These are phyloP conservation scores for Tylopilus felleus DNA, from an alignment of 768 basidiomycete species.

Conservation along the genomic window DNA sequence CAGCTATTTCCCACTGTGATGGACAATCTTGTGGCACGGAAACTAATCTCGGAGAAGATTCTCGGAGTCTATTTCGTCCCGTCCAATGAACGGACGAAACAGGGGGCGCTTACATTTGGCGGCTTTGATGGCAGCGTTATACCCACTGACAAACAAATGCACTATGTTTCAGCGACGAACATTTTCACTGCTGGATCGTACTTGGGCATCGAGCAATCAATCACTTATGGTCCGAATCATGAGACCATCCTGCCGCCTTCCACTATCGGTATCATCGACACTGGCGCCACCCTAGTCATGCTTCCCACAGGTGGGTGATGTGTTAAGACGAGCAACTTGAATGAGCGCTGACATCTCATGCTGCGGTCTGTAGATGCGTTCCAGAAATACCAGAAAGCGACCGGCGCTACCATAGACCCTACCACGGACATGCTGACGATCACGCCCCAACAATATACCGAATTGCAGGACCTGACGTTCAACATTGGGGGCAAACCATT, in stretches of 20 bases:
- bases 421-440: background rate
- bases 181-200: conserved; percentile 22
- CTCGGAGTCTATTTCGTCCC: conserved; percentile 34
- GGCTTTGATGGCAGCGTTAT: conserved; percentile 12
- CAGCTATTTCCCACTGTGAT: conserved; percentile 31
- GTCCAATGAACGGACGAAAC: conserved; percentile 7
- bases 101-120: conserved; percentile 28
- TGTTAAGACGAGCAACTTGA: background rate
- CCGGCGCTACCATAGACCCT: background rate
- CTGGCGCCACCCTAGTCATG: conserved; percentile 28
- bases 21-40: conserved; percentile 31
- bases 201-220: conserved; percentile 36
- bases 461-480: background rate
- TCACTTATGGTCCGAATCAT: conserved; percentile 27
- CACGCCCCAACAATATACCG: background rate
- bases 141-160: conserved; percentile 9
- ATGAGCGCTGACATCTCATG: background rate
- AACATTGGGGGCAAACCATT: background rate
- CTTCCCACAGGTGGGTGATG: conserved; percentile 1
- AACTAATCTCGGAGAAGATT: conserved; percentile 22
- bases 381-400: background rate
- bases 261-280: conserved; percentile 33
- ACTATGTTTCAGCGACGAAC: conserved; percentile 24
- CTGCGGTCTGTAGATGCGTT: background rate
- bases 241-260: conserved; percentile 18